Conservation (phyloP, 352 stramenopile species). For the Globisporangium okanoganense region DNA sequence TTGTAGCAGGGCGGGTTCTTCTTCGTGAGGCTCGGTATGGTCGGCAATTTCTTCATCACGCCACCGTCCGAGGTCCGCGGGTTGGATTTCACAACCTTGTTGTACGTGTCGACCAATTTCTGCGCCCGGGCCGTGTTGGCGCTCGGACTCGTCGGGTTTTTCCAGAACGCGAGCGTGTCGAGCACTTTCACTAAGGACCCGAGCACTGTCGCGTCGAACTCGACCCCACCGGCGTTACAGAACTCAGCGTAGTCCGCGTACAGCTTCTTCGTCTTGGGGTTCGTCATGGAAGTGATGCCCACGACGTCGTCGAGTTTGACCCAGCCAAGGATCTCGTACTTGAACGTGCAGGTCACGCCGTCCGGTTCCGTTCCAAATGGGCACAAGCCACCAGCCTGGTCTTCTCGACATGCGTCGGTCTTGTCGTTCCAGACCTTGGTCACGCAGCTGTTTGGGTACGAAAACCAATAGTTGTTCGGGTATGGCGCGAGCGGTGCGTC, state of each 20-base stretch:
- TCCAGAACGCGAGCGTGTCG: slow-evolving; percentile 57
- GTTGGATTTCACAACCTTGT: slow-evolving; percentile 24
- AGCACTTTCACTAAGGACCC: neutral
- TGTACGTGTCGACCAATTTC: slow-evolving; percentile 47
- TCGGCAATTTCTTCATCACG: slow-evolving; percentile 44
- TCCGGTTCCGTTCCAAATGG: slow-evolving; percentile 42
- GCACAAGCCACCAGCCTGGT: slow-evolving; percentile 43
- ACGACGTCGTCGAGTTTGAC: slow-evolving; percentile 47
- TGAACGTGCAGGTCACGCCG: slow-evolving; percentile 62
- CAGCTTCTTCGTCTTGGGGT: slow-evolving; percentile 24
- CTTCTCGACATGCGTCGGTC: slow-evolving; percentile 29
- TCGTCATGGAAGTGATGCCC: slow-evolving; percentile 58
- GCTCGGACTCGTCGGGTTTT: slow-evolving; percentile 33
- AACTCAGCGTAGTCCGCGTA: slow-evolving; percentile 73
- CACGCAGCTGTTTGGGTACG: slow-evolving; percentile 67
- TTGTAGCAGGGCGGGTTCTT: slow-evolving; percentile 58
- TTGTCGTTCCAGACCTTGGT: slow-evolving; percentile 35
- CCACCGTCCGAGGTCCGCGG: slow-evolving; percentile 30
- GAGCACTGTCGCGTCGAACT: slow-evolving; percentile 33
- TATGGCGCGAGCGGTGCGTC: slow-evolving; percentile 61
- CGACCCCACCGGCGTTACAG: slow-evolving; percentile 46
- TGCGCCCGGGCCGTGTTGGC: slow-evolving; percentile 45
- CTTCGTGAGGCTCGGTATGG: slow-evolving; percentile 21
- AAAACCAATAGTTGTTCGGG: slow-evolving; percentile 78
- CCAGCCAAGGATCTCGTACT: slow-evolving; percentile 69